Evolutionary conservation across 805 yeast genomes (phyloP), one percentile per base, ranked within the genome.

Genomic region (Metschnikowia aberdeeniae): DNA sequence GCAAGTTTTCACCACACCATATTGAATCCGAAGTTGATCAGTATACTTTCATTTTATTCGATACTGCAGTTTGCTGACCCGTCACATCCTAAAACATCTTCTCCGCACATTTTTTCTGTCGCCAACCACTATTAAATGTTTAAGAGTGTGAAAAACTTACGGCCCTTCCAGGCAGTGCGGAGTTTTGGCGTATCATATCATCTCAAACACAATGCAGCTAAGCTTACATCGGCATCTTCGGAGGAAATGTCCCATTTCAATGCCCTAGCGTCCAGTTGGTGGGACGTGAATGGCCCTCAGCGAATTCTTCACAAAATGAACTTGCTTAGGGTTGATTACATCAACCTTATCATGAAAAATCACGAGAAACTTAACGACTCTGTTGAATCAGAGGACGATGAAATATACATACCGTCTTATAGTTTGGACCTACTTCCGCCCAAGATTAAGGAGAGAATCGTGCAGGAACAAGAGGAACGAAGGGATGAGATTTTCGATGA

Each of bases 261-360:
- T 55, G 79, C 83, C 29, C 72, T 93, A 36, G 99, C 99, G 1
- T 73, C 84, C n/a, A 66, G 88, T n/a, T 93, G 99, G 99, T 93
- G 99, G 99, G 96, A 93, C 56, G 81, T 86, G 11, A 67, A 82
- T 52, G 99, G 99, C 0, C 85, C 97, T 1, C 98, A 93, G 61
- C 71, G 99, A 33, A 87, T 93, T 44, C 75, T 93, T 35, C 98
- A 93, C 66, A 86, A 89, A 66, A 92, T 93, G 99, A 93, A 93
- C 62, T 70, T 88, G 40, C 72, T 88, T 43, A 71, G 99, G 51
- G 77, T 92, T 85, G 97, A 89, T 62, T 93, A 89, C 60, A 81
- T 93, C 40, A 80, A 78, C 50, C 76, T 76, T 4, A 83, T 82
- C 0, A 67, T 92, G 24, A 67, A 70, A 52, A 51, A 57, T 6